These are phyloP conservation scores for Aegilops longissima DNA, from an alignment of 176 grass and related monocot genomes.

Conservation along the genomic window DNA sequence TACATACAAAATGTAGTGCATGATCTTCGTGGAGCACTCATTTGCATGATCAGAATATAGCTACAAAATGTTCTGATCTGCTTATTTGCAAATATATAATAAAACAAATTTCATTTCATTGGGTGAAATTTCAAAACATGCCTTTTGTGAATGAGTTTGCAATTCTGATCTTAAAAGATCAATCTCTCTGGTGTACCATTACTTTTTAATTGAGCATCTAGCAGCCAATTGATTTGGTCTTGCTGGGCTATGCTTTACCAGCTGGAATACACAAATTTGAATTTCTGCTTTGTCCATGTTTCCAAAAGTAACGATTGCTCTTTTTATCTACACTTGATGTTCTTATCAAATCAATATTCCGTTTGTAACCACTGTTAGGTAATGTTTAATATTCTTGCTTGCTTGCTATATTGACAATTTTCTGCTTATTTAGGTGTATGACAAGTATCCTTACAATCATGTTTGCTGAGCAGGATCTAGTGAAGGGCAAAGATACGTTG, in stretches of 20 bases:
- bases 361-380: not conserved
- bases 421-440: conserved; percentile 32
- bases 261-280: not conserved
- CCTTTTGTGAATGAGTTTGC: not conserved
- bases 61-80: not conserved
- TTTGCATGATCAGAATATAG: too few species aligned
- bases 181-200: conserved; percentile 6
- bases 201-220: not conserved
- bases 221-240: conserved; percentile 2
- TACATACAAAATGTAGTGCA: too few species aligned
- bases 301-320: not conserved
- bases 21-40: too few species aligned
- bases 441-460: conserved; percentile 33
- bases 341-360: conserved; percentile 10
- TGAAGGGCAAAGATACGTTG: conserved; percentile 79
- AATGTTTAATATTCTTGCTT: conserved; percentile 27
- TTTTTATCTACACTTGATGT: not conserved
- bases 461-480: conserved; percentile 73
- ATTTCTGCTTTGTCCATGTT: conserved; percentile 19
- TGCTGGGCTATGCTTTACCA: not conserved
- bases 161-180: not conserved
- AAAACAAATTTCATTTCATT: not conserved
- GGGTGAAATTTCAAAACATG: not conserved
- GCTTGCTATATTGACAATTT: conserved; percentile 22
- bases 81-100: conserved; percentile 9